Conservation (phyloP, 176 grass and related monocot species). For the Ampelocalamus luodianensis region DNA sequence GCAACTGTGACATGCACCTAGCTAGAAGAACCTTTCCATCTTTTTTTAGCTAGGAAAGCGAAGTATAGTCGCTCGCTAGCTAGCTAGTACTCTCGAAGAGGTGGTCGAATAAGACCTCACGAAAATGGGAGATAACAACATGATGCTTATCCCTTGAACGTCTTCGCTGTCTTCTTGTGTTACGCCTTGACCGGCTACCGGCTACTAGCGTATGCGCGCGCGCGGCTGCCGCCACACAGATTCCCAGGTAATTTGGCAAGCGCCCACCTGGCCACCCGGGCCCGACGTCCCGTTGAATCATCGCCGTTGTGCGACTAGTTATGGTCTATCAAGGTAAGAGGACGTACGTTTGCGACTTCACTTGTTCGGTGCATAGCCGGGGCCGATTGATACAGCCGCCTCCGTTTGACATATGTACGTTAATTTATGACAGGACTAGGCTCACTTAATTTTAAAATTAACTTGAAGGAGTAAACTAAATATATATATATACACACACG, state of each 20-base stretch:
- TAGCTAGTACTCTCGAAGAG: not conserved
- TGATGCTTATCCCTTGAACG: not conserved
- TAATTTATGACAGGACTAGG: too few relatives aligned
- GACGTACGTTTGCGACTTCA: not conserved
- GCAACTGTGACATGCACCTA: not conserved
- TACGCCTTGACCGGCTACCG: not conserved
- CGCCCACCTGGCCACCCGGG: too few relatives aligned
- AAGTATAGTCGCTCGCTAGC: not conserved
- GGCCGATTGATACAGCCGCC: not conserved
- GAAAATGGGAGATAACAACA: conserved; percentile 23
- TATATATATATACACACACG: too few relatives aligned
- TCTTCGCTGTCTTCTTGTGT: not conserved
- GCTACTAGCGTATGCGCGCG: not conserved
- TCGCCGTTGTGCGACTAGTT: not conserved
- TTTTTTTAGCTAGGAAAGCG: not conserved
- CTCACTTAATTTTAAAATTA: too few relatives aligned
- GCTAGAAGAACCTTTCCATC: not conserved
- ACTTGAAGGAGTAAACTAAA: too few relatives aligned
- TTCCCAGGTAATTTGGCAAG: not conserved
- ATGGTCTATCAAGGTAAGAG: conserved; percentile 12
- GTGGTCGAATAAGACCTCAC: not conserved
- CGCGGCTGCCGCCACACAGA: not conserved
- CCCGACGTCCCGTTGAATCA: not conserved
- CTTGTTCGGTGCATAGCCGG: not conserved
- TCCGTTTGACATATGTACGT: too few relatives aligned